Conservation (phyloP, 78 protist genomes). For the Protostelium mycophagum region DNA sequence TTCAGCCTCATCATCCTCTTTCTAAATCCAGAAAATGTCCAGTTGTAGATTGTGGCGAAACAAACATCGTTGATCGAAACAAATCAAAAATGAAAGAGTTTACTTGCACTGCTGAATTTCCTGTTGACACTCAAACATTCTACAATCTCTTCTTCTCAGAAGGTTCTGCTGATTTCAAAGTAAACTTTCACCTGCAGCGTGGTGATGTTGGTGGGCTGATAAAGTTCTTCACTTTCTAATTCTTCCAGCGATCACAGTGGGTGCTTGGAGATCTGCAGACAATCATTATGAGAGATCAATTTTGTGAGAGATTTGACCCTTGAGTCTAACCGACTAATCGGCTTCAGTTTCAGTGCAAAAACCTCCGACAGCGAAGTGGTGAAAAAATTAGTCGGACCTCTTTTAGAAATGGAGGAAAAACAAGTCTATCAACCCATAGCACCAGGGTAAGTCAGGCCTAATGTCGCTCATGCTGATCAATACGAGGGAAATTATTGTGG, state of each 20-base stretch:
- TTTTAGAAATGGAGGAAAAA: not conserved
- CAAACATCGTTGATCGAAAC: no score
- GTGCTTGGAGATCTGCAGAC: not conserved
- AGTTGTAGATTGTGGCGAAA: no score
- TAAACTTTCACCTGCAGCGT: not conserved
- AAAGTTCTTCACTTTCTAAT: not conserved
- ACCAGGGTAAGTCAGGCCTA: not conserved
- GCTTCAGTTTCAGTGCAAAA: not conserved
- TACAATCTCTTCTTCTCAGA: not conserved
- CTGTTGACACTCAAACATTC: not conserved
- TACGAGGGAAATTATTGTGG: not conserved
- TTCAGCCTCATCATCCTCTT: no score
- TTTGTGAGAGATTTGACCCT: not conserved
- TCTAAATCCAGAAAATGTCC: no score
- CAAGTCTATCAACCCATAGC: not conserved
- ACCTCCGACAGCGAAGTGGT: not conserved
- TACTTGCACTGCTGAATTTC: not conserved
- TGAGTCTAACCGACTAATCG: not conserved
- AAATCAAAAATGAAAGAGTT: not conserved
- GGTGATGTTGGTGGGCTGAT: not conserved
- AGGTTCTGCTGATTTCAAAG: not conserved
- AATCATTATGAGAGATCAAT: not conserved
- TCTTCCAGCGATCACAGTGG: not conserved
- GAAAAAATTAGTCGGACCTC: not conserved
- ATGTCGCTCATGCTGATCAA: not conserved